Evolutionary conservation across 2,329 filamentous ascomycete species (phyloP).

Genomic region (Penicillium sp.): DNA sequence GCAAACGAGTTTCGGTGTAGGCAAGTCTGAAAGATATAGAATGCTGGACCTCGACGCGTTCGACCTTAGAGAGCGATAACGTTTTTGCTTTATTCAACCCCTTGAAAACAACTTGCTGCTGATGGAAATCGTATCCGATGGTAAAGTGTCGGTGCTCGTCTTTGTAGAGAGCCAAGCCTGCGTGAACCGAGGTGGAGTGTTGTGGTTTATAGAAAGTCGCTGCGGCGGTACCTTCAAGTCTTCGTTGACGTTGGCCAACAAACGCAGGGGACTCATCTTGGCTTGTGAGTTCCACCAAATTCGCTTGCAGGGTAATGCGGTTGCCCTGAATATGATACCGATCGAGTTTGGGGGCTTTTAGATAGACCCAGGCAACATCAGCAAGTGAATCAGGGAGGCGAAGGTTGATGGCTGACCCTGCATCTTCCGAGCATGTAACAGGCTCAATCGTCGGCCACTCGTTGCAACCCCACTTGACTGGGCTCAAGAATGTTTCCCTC

Average conservation of each 20-base stretch:
- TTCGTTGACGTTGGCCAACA: slow-evolving; percentile 6
- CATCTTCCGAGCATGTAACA: background rate
- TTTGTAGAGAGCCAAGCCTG: slow-evolving; percentile 11
- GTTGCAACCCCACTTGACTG: slow-evolving; percentile 1
- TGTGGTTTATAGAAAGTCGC: background rate
- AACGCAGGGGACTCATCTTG: background rate
- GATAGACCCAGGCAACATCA: slow-evolving; percentile 3
- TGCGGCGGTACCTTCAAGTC: background rate
- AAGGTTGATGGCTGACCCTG: background rate
- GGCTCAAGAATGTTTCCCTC: slow-evolving; percentile 8
- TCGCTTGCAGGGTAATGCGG: background rate
- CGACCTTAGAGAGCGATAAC: background rate
- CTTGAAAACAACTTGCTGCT: background rate
- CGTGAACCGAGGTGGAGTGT: background rate
- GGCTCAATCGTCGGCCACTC: slow-evolving; percentile 6
- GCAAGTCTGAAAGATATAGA: background rate
- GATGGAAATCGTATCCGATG: slow-evolving; percentile 2
- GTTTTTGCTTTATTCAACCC: slow-evolving; percentile 2
- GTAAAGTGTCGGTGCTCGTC: slow-evolving; percentile 10
- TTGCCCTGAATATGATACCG: background rate
- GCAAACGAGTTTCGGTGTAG: background rate
- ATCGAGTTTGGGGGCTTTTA: slow-evolving; percentile 5
- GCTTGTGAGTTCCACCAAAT: background rate
- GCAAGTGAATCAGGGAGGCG: background rate
- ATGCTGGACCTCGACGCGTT: background rate